phyloP scores from a whole-genome alignment of 257 asterid species.

The Rauvolfia tetraphylla region DNA sequence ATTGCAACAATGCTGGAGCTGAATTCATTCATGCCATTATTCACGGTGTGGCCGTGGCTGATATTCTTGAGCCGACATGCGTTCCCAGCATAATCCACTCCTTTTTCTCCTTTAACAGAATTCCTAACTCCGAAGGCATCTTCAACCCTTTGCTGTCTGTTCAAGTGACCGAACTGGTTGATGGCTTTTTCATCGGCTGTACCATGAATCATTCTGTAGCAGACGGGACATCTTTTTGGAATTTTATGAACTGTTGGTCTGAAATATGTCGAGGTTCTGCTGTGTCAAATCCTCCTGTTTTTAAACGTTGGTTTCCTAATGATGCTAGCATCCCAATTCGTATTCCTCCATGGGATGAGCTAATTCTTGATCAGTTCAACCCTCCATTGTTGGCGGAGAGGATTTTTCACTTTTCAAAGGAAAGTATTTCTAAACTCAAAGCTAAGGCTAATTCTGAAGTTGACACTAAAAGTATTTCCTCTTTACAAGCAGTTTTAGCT shows the following conservation, averaged over 20 bases:
- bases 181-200: conserved; percentile 39
- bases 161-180: conserved; percentile 35
- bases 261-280: conserved; percentile 33
- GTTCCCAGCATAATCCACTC: conserved; percentile 27
- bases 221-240: conserved; percentile 45
- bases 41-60: conserved; percentile 3
- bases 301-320: conserved; percentile 27
- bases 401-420: conserved; percentile 33
- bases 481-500: conserved; percentile 50
- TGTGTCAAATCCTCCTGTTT: conserved; percentile 22
- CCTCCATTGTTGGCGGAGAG: conserved; percentile 16
- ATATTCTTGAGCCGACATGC: conserved; percentile 21
- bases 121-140: conserved; percentile 21
- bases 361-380: background rate
- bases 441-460: conserved; percentile 33
- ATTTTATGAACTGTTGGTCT: conserved; percentile 46
- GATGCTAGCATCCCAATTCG: background rate
- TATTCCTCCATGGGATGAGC: conserved; percentile 20
- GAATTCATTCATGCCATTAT: conserved; percentile 23
- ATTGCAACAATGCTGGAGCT: conserved; percentile 17
- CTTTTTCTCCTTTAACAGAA: conserved; percentile 28
- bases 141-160: conserved; percentile 34
- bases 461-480: conserved; percentile 20
- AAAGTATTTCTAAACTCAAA: conserved; percentile 26
- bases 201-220: conserved; percentile 33